Percentiles rank a stretch among this genome's conserved stretches.
Evolutionary conservation across 2,329 filamentous ascomycete species (phyloP).

Genomic region (Colletotrichum sp.): DNA sequence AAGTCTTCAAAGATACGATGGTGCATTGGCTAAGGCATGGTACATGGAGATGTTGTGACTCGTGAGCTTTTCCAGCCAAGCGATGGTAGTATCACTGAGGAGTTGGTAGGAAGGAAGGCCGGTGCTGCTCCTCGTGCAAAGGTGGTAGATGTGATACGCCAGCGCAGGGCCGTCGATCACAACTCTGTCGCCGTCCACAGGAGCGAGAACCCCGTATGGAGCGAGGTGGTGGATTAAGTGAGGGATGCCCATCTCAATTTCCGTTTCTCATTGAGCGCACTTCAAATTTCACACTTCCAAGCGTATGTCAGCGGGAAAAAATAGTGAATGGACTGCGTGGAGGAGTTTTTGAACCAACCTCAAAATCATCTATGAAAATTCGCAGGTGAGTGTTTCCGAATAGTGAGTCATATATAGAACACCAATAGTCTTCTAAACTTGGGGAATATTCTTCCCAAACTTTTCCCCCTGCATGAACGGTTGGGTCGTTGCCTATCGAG

Average conservation of each 20-base stretch:
- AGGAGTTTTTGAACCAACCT: neutral
- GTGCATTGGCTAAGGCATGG: neutral
- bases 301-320: neutral
- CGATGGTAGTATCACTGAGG: conserved; percentile 62
- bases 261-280: neutral
- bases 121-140: conserved; percentile 55
- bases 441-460: fast-evolving
- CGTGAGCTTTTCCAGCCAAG: conserved; percentile 68
- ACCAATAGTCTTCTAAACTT: neutral
- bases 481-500: neutral
- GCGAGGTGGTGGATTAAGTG: conserved; percentile 58
- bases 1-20: neutral
- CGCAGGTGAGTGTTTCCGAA: neutral
- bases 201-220: conserved; percentile 51
- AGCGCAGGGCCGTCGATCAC: conserved; percentile 81
- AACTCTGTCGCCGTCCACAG: conserved; percentile 46
- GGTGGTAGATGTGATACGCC: conserved; percentile 73
- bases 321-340: fast-evolving
- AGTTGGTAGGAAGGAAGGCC: conserved; percentile 67
- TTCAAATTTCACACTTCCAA: neutral
- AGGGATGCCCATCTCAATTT: conserved; percentile 61
- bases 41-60: conserved; percentile 67
- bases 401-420: neutral
- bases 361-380: neutral
- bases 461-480: fast-evolving